These are phyloP conservation scores for Oryza punctata DNA, from an alignment of 176 grass and related monocot genomes.

Conservation along the genomic window DNA sequence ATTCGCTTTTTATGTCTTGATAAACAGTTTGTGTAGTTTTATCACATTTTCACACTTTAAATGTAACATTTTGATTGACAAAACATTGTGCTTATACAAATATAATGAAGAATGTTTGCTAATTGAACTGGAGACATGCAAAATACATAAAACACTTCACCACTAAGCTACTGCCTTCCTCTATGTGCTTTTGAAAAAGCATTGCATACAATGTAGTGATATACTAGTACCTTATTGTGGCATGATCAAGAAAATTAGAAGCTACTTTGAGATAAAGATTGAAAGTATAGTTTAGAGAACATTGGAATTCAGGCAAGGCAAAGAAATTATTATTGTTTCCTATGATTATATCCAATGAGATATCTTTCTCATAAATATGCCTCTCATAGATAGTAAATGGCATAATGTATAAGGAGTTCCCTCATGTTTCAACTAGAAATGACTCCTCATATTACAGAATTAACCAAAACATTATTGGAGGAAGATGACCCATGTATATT, in stretches of 20 bases:
- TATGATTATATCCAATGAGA: slow-evolving; percentile 3
- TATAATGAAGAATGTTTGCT: background rate
- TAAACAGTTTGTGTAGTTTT: background rate
- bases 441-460: background rate
- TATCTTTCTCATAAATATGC: background rate
- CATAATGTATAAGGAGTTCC: background rate
- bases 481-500: background rate
- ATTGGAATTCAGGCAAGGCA: background rate
- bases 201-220: background rate
- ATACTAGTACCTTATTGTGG: no score
- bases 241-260: background rate
- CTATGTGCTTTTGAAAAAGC: background rate
- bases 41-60: background rate
- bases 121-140: background rate
- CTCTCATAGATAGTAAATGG: background rate
- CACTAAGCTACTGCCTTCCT: background rate
- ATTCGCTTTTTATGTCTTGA: background rate
- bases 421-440: slow-evolving; percentile 16
- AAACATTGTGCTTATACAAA: background rate
- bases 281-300: background rate
- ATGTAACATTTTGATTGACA: background rate
- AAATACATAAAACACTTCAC: background rate
- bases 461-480: background rate
- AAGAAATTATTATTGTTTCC: background rate
- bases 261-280: background rate